phyloP scores from a whole-genome alignment of 2,329 filamentous ascomycete genomes.

The Boeremia exigua region DNA sequence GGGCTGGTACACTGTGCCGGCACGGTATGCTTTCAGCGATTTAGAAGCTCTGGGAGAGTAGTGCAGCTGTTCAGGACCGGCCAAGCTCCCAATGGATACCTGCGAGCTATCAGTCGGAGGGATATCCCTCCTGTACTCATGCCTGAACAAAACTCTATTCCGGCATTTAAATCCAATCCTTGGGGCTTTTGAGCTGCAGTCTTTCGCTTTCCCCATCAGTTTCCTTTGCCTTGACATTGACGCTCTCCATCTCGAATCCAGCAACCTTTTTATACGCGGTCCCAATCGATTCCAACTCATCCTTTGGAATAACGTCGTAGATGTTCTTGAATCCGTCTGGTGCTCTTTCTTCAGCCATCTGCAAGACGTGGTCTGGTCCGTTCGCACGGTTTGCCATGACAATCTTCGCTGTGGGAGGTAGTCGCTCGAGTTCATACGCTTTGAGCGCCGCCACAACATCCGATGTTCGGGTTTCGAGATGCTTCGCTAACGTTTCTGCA shows the following conservation, averaged over 20 bases:
- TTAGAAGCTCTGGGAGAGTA: too few relatives aligned
- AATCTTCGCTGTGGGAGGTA: conserved; percentile 54
- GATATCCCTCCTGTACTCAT: too few relatives aligned
- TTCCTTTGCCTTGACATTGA: conserved; percentile 50
- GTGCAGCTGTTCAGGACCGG: background rate
- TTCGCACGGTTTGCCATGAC: conserved; percentile 56
- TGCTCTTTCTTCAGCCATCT: conserved; percentile 54
- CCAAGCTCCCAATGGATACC: background rate
- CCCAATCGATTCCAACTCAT: conserved; percentile 51
- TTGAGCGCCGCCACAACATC: conserved; percentile 45
- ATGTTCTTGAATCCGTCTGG: conserved; percentile 49
- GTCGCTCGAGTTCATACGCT: conserved; percentile 48
- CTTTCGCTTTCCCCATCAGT: conserved; percentile 37
- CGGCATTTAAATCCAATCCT: conserved; percentile 25
- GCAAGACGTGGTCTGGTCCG: conserved; percentile 55
- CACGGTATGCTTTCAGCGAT: too few relatives aligned
- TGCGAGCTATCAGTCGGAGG: too few relatives aligned
- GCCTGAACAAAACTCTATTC: too few relatives aligned
- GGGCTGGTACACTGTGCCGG: too few relatives aligned
- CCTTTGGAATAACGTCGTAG: conserved; percentile 50
- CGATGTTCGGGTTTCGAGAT: conserved; percentile 34
- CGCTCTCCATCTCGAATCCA: conserved; percentile 55
- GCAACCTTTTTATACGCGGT: conserved; percentile 50
- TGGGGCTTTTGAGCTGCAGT: conserved; percentile 26
- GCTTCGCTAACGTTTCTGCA: conserved; percentile 48